Base-by-base conservation (phyloP, 441 rosid species). In the Populus hybrid region DNA sequence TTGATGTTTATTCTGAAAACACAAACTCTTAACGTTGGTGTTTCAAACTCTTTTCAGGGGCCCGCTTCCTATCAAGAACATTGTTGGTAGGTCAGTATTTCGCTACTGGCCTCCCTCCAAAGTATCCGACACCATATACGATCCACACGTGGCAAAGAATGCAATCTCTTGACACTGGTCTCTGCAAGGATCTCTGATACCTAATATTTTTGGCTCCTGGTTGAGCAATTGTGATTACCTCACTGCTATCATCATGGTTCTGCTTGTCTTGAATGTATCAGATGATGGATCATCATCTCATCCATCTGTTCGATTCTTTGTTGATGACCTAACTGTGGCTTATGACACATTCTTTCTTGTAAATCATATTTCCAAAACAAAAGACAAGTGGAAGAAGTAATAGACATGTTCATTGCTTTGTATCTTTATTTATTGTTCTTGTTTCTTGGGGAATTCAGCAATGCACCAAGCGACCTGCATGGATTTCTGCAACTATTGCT, bases 21-120 rank as follows among this genome's bases (percentile, higher is more conserved):
- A 16, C 23, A 64, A 33, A 11, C 72, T 20, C 72, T 75, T 11
- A 65, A 71, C 50, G 4, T 38, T 16, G 68, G 68, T 72, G 8
- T 29, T 76, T 36, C 64, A 24, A 2, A 53, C n/a, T 75, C 77
- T 11, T 65, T 76, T 87, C 81, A 94, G 98, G 99, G 99, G 98
- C 53, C 88, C 99, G 3, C 91, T 96, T 12, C 97, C 99, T 18
- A 84, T 93, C 56, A 84, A 93, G 82, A 92, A 94, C 79, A 94
- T 95, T 21, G 86, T 93, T n/a, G 99, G 99, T 73, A 89, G 95
- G 84, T 95, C 98, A 11, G 89, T 94, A 71, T 84, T 94, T 26
- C 95, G 97, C 38, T 93, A 94, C 75, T 94, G 99, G 99, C 98
- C 99, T 33, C 99, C 93, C 21, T 79, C 95, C 81, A 93, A 82